These are phyloP conservation scores for Canavalia ensiformis DNA, from an alignment of 306 rosid genomes.

Conservation along the genomic window DNA sequence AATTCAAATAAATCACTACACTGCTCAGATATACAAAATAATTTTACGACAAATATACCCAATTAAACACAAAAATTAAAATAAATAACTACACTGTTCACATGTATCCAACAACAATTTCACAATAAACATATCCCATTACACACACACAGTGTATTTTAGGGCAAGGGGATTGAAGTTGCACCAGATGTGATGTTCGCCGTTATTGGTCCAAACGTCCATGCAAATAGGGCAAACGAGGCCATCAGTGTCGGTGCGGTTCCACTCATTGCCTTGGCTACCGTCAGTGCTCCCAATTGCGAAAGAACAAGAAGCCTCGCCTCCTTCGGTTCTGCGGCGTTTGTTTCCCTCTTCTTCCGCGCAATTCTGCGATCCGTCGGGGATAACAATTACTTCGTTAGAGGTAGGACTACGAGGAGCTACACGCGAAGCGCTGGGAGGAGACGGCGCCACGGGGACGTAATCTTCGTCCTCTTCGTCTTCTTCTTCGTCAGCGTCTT, in stretches of 20 bases:
- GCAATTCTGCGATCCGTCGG: conserved; percentile 27
- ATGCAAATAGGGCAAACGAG: conserved; percentile 86
- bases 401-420: conserved; percentile 39
- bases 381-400: conserved; percentile 20
- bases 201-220: conserved; percentile 78
- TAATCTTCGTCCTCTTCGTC: conserved; percentile 47
- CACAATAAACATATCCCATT: neutral
- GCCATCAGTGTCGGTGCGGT: conserved; percentile 64
- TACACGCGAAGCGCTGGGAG: conserved; percentile 47
- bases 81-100: neutral
- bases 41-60: neutral
- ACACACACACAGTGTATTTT: neutral
- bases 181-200: conserved; percentile 82
- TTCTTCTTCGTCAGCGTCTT: neutral
- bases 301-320: conserved; percentile 57
- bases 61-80: conserved; percentile 17
- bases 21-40: neutral
- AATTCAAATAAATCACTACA: neutral
- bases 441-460: conserved; percentile 36
- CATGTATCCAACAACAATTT: neutral
- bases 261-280: conserved; percentile 68
- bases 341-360: conserved; percentile 60
- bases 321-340: conserved; percentile 70
- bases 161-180: neutral
- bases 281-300: conserved; percentile 26